These are phyloP conservation scores for Phytopythium kandeliae DNA, from an alignment of 352 stramenopile species.

Conservation along the genomic window DNA sequence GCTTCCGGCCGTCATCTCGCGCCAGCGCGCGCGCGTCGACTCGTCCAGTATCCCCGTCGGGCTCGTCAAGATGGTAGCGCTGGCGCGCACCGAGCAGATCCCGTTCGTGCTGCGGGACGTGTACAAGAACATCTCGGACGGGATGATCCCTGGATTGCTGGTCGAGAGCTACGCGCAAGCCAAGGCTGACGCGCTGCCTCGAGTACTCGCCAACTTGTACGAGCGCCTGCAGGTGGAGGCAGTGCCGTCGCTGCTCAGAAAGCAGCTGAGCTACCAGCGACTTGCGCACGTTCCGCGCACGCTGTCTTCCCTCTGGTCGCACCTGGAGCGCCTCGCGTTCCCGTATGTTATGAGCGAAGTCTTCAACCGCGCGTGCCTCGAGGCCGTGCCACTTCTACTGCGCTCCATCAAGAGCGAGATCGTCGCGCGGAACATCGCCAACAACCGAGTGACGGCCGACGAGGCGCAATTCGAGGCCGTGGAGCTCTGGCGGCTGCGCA, in stretches of 20 bases:
- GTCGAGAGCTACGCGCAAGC: conserved; percentile 16
- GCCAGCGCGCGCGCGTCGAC: conserved; percentile 35
- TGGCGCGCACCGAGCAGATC: conserved; percentile 48
- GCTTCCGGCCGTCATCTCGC: conserved; percentile 28
- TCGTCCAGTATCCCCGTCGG: conserved; percentile 36
- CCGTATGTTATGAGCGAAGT: conserved; percentile 57
- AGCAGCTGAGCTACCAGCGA: conserved; percentile 34
- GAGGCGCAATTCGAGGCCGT: conserved; percentile 41
- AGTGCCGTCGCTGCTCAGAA: conserved; percentile 34
- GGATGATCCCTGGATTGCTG: conserved; percentile 25
- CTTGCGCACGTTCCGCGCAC: conserved; percentile 40
- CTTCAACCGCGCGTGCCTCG: conserved; percentile 52
- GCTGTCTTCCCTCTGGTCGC: conserved; percentile 30
- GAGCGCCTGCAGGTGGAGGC: conserved; percentile 44
- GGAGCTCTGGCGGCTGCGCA: conserved; percentile 37
- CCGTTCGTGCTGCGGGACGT: conserved; percentile 55
- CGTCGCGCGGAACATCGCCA: conserved; percentile 32
- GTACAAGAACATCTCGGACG: conserved; percentile 54
- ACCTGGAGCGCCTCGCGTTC: conserved; percentile 47
- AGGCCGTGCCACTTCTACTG: conserved; percentile 52
- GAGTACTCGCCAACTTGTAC: conserved; percentile 48
- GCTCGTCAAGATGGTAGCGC: conserved; percentile 41
- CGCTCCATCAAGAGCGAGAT: conserved; percentile 64
- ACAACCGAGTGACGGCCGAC: conserved; percentile 28
- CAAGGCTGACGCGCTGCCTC: conserved; percentile 36